Base-by-base conservation (phyloP, 2,329 filamentous ascomycete genomes). In the Exutisphaerella laricina region DNA sequence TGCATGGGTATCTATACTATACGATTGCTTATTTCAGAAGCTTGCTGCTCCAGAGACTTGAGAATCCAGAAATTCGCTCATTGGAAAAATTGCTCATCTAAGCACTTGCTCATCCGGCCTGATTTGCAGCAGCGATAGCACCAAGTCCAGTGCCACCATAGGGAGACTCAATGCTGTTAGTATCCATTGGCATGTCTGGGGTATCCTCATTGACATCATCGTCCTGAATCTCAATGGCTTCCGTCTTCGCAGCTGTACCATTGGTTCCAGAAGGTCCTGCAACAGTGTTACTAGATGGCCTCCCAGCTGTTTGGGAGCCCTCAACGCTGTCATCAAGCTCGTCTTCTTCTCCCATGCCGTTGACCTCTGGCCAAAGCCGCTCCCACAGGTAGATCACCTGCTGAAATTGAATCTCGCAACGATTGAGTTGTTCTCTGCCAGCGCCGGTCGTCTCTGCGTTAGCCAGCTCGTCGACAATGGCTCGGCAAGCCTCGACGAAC, bases 371-470 rank as follows among this genome's bases (percentile, higher is more conserved):
- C 70, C 70, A 73, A 50, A 71, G 70, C 31, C 67, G 65, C 49
- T 71, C 66, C 57, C 68, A 70, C 2, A 73, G 58, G 64, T 67
- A 72, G 45, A 70, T 65, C 9, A 70, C 68, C 43, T 73, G 70
- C 18, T 62, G 62, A 54, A 72, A 73, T 10, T 70, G 65, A 31
- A 68, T 62, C 49, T 73, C 70, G 53, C 70, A 72, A 16, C 68
- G 62, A 25, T 53, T 21, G 64, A 73, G 70, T 42, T 73, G 69
- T 36, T 71, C 67, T 36, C 68, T 67, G 36, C 70, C 70, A 38
- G 71, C 70, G 23, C 67, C 66, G 1, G 62, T 62, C 7, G 67
- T 71, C 20, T 69, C 68, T 4, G 65, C 65, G 48, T 72, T 72
- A 18, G 70, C 70, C 9, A 72, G 63, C 49, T 73, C 70, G 49